These are phyloP conservation scores for Hypoxylon sp. DNA, from an alignment of 2,329 filamentous ascomycete species.

Conservation along the genomic window DNA sequence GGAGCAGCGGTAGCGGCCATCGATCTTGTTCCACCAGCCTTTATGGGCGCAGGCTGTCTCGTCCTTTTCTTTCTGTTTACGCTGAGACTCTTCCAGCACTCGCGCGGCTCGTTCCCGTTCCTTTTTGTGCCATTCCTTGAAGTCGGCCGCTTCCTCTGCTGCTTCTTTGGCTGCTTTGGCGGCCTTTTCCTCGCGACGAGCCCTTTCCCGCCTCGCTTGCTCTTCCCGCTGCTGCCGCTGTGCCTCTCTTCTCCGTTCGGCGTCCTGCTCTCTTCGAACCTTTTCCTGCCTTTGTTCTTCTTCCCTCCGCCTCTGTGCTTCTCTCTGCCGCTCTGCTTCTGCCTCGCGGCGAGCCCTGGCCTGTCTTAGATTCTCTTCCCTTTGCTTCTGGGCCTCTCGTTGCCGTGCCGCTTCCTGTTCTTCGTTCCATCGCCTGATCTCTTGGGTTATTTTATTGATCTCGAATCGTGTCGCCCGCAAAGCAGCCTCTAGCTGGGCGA, in stretches of 20 bases:
- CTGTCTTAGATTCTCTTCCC: neutral
- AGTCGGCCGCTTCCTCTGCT: neutral
- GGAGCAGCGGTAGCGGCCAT: neutral
- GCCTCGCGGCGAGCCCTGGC: neutral
- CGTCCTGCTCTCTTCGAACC: neutral
- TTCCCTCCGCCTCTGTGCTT: neutral
- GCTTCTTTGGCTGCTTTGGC: neutral
- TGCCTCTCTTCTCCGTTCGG: neutral
- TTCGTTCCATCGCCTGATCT: neutral
- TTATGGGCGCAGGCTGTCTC: neutral
- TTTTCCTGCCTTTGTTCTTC: neutral
- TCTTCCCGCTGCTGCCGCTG: neutral
- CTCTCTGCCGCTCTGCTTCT: neutral
- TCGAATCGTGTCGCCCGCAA: neutral
- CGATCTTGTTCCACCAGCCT: neutral
- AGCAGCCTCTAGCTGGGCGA: neutral
- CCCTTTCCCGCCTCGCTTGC: neutral
- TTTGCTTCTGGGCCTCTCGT: neutral
- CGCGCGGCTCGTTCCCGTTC: neutral
- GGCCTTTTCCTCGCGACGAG: neutral
- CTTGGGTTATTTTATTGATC: neutral
- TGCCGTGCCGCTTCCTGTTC: neutral
- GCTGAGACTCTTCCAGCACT: neutral
- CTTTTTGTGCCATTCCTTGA: neutral
- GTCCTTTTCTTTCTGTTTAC: neutral